Base-by-base conservation (phyloP, 108 stramenopile species). In the Cyclostephanos invisitatus region DNA sequence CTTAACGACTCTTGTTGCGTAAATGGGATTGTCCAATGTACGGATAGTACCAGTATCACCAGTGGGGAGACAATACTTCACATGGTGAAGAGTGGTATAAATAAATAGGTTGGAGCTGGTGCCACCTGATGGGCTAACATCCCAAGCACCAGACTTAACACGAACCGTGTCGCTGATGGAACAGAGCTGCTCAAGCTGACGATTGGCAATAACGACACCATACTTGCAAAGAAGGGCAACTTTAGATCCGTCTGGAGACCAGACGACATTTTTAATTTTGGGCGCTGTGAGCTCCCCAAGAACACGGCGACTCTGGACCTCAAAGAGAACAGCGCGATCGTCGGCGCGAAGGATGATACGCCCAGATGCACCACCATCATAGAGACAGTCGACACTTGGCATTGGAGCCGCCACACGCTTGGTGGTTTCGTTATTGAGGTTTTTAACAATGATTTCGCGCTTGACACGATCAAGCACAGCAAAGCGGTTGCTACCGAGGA, bases 31-130 rank as follows among this genome's bases (percentile, higher is more conserved):
- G 70, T 98, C 97, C 70, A 99, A 81, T 6, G 97, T 97, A 36
- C 98, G 97, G 68, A 99, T 96, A 51, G 97, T 97, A 20, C 98
- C 98, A 47, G 89, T 93, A 78, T 99, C 98, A 11, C 98, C 97
- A 42, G 92, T 94, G 12, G 97, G 90, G 35, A 99, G 85, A 49
- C 91, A 89, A 83, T 99, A 99, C 80, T 99, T 99, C 74, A 99
- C 90, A 82, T 98, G 98, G 85, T 98, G 94, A 72, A 96, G 84
- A 40, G 98, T 99, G 21, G 96, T 96, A 86, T 97, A 99, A 48
- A 98, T 56, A 79, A 98, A 98, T 55, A 99, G 83, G 35, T 89
- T 80, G 27, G 87, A 90, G 67, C 83, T 87, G 55, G 89, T 90
- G 61, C 85, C 87, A 50, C 92, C 95, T 22, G 86, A 74, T 37